Percentiles rank a stretch among this genome's conserved stretches.
Conservation (phyloP, 2,329 filamentous ascomycete genomes). For the Neoscytalidium dimidiatum region DNA sequence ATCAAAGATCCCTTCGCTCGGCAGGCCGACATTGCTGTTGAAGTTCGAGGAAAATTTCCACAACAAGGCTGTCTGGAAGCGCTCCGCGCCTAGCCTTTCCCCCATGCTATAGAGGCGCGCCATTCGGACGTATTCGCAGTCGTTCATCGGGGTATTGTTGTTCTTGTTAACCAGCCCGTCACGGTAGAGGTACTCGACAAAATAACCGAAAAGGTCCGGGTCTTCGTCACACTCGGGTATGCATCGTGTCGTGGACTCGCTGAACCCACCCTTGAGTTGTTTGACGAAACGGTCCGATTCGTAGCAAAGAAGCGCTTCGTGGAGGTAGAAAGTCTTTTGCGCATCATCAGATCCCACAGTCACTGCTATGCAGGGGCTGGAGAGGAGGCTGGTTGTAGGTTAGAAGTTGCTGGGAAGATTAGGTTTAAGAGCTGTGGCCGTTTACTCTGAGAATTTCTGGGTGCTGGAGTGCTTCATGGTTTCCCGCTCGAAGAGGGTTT, state of each 20-base stretch:
- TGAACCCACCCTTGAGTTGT: not conserved
- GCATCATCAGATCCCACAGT: not conserved
- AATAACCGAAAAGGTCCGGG: conserved; percentile 26
- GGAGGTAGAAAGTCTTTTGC: not conserved
- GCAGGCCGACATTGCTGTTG: conserved; percentile 6
- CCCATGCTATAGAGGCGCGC: conserved; percentile 27
- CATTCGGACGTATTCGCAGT: conserved; percentile 25
- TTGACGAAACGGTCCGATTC: not conserved
- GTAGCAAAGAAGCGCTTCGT: not conserved
- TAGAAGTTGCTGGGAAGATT: too few relatives aligned
- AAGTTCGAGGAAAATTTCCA: conserved; percentile 22
- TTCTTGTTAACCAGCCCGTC: conserved; percentile 23
- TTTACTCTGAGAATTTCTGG: too few relatives aligned
- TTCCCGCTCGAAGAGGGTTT: too few relatives aligned
- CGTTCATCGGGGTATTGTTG: conserved; percentile 9
- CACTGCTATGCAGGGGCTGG: not conserved
- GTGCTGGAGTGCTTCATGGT: too few relatives aligned
- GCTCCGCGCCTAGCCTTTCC: conserved; percentile 25
- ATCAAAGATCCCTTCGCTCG: conserved; percentile 23
- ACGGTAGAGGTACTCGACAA: conserved; percentile 29
- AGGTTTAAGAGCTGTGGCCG: too few relatives aligned
- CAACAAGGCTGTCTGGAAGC: conserved; percentile 22
- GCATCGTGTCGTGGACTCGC: not conserved
- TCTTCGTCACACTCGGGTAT: conserved; percentile 25
- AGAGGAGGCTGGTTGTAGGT: not conserved